Percentiles rank a stretch among this genome's conserved stretches.
phyloP scores from a whole-genome alignment of 148 eudicot genomes.

The Selenicereus undatus region DNA sequence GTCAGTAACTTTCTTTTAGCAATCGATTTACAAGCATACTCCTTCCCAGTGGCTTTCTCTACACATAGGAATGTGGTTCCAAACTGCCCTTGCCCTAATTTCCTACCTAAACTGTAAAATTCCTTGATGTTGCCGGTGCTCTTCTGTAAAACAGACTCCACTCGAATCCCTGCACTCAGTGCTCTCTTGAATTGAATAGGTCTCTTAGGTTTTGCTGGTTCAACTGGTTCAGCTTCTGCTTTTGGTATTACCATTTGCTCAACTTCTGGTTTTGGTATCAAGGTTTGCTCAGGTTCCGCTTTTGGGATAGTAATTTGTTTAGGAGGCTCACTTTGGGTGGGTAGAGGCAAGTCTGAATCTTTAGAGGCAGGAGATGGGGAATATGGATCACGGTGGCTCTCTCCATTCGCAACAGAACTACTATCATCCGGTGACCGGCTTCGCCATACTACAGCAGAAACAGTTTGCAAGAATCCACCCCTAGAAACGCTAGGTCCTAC shows the following conservation, averaged over 20 bases:
- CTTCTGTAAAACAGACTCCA: slow-evolving; percentile 42
- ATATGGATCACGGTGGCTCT: slow-evolving; percentile 11
- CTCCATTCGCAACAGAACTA: slow-evolving; percentile 31
- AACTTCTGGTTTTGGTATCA: slow-evolving; percentile 26
- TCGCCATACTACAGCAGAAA: slow-evolving; percentile 54
- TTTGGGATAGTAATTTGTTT: slow-evolving; percentile 45
- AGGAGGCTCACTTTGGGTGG: slow-evolving; percentile 57
- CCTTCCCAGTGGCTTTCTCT: slow-evolving; percentile 45
- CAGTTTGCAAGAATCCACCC: slow-evolving; percentile 49
- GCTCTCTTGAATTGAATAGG: slow-evolving; percentile 48
- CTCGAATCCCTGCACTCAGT: slow-evolving; percentile 50
- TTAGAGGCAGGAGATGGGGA: slow-evolving; percentile 24
- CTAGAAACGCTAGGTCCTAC: slow-evolving; percentile 54
- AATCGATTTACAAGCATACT: slow-evolving; percentile 57
- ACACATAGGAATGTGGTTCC: slow-evolving; percentile 51
- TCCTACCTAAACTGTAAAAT: slow-evolving; percentile 49
- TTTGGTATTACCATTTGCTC: slow-evolving; percentile 47
- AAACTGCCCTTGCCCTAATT: slow-evolving; percentile 63
- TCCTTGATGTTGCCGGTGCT: slow-evolving; percentile 56
- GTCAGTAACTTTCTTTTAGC: slow-evolving; percentile 52
- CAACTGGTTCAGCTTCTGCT: slow-evolving; percentile 36
- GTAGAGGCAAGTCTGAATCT: slow-evolving; percentile 33
- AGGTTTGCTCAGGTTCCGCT: slow-evolving; percentile 28
- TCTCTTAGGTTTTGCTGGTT: slow-evolving; percentile 45
- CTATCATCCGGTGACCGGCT: slow-evolving; percentile 26